These are phyloP conservation scores for Hansenula anomala DNA, from an alignment of 1,139 yeast species.

Conservation along the genomic window DNA sequence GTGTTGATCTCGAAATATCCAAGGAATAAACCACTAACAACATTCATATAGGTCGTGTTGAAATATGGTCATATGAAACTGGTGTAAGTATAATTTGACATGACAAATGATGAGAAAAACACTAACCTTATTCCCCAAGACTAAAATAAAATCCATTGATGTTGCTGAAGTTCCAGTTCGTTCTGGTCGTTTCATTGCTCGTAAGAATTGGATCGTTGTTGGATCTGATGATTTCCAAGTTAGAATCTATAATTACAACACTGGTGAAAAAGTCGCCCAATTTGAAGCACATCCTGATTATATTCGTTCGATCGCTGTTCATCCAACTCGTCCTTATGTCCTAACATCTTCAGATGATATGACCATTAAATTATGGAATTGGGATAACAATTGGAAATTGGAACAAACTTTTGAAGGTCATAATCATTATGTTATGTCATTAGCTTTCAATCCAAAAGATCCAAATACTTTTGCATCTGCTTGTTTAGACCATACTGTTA, in stretches of 20 bases:
- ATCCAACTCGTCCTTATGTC: constrained; percentile 86
- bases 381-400: constrained; percentile 90
- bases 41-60: constrained; percentile 44
- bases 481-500: constrained; percentile 92
- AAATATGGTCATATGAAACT: constrained; percentile 92
- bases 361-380: constrained; percentile 91
- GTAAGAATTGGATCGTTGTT: constrained; percentile 96
- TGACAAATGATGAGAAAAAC: constrained; percentile 18
- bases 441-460: constrained; percentile 95
- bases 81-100: constrained; percentile 25
- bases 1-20: constrained; percentile 12
- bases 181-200: constrained; percentile 90
- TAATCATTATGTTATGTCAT: constrained; percentile 91
- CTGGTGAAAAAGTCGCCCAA: constrained; percentile 90
- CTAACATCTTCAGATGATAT: constrained; percentile 91
- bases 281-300: constrained; percentile 99
- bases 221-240: constrained; percentile 95
- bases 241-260: constrained; percentile 89
- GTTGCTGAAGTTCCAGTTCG: constrained; percentile 94
- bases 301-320: constrained; percentile 88
- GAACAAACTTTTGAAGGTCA: constrained; percentile 95
- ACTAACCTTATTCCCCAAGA: constrained; percentile 20
- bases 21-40: too few species aligned
- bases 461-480: constrained; percentile 97
- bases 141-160: constrained; percentile 66